Base-by-base conservation (phyloP, 768 basidiomycete species). In the Astraeus odoratus region DNA sequence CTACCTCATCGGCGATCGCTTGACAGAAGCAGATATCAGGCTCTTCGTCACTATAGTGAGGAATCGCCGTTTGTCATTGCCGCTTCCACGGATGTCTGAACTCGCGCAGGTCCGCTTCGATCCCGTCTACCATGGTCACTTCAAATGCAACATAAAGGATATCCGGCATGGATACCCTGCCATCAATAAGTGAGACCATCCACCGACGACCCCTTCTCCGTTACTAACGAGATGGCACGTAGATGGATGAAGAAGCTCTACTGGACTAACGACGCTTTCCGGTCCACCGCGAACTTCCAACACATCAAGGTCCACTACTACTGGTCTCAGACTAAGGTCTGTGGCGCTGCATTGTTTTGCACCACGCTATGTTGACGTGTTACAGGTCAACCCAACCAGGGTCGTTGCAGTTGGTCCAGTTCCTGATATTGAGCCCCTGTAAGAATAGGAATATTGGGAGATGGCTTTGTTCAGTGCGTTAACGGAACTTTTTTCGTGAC, bases 41-140 rank as follows among this genome's bases (percentile, higher is more conserved):
- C 81, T 98, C 33, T 98, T 78, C 68, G 92, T 95, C n/a, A 96
- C 95, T 2, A 83, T 93, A 47, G 85, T 93, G 51, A 53, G 86
- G 55, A 44, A 42, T 27, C 13, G 31, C 22, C 13, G 6, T 29
- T 29, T 13, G 7, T n/a, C 15, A 18, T 43, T n/a, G n/a, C 16
- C 12, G 20, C 13, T 35, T 9, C n/a, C 2, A 10, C 8, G 1
- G 37, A 22, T 36, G 7, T 39, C 10, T 39, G 25, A 2, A 43
- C 46, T 39, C 25, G 13, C 22, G 10, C 20, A 89, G 86, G 68
- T 90, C 49, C 88, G 91, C 27, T 94, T 93, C 65, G 92, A 95
- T 55, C 81, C 83, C 1, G 94, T 86, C 13, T 97, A 98, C 64
- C 76, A 85, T 38, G 80, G 83, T 0, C 89, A 92, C 61, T 98